Evolutionary conservation across 2,329 filamentous ascomycete species (phyloP).

Genomic region (Magnaporthiopsis rhizophila): DNA sequence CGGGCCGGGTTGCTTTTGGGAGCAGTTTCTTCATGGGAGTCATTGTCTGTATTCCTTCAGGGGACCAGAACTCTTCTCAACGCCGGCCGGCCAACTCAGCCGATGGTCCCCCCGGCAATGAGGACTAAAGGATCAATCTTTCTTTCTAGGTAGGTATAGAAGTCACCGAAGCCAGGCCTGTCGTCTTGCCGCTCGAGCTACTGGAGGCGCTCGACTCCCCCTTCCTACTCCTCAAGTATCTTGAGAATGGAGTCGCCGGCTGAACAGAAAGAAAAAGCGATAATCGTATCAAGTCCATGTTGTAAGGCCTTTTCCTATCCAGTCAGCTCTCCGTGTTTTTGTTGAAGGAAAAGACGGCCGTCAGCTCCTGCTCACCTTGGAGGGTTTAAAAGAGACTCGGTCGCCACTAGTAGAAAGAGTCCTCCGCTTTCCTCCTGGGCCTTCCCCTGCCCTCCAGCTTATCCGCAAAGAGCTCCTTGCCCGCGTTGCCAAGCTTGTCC

Average conservation of each 20-base stretch:
- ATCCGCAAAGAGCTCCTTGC: constrained; percentile 63
- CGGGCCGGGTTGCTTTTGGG: not conserved
- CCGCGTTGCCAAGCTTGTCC: constrained; percentile 39
- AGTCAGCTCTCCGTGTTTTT: not conserved
- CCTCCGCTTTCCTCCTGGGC: constrained; percentile 60
- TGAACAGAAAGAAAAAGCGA: not conserved
- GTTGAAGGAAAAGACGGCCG: not conserved
- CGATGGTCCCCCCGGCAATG: too few relatives aligned
- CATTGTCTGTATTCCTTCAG: not conserved
- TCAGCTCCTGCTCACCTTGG: not conserved
- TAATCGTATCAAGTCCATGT: too few relatives aligned
- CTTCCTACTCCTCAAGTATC: not conserved
- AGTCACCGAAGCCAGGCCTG: too few relatives aligned
- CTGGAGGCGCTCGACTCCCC: too few relatives aligned
- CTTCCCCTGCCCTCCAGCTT: constrained; percentile 49
- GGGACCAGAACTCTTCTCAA: not conserved
- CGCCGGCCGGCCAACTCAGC: too few relatives aligned
- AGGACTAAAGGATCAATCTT: too few relatives aligned
- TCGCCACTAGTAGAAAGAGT: constrained; percentile 54
- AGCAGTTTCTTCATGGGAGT: not conserved
- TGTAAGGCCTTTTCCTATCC: not conserved
- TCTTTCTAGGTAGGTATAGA: too few relatives aligned
- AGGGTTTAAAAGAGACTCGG: not conserved
- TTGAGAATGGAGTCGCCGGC: not conserved
- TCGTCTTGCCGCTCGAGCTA: too few relatives aligned